Conservation (phyloP, 192 early-diverging fungal species). For the Cladochytrium replicatum region DNA sequence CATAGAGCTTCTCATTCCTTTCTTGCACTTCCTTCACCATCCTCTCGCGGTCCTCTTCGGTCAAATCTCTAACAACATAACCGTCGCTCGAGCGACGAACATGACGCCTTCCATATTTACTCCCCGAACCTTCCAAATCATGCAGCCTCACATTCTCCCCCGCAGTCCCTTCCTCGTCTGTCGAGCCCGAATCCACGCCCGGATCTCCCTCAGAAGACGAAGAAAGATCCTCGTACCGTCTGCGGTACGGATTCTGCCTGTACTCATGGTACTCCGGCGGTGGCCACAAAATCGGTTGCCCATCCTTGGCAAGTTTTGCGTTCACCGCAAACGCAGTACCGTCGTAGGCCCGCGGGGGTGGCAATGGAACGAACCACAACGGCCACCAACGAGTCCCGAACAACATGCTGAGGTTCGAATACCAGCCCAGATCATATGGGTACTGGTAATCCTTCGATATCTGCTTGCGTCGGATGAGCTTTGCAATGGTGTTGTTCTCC, state of each 20-base stretch:
- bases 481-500: constrained; percentile 60
- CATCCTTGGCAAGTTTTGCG: constrained; percentile 19
- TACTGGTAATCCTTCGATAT: constrained; percentile 48
- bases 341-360: constrained; percentile 41
- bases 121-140: not conserved
- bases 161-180: constrained; percentile 1
- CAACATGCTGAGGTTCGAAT: constrained; percentile 62
- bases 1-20: constrained; percentile 2
- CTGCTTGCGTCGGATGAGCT: constrained; percentile 49
- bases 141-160: not conserved
- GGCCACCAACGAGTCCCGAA: constrained; percentile 52
- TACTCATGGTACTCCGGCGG: constrained; percentile 57
- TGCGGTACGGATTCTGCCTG: constrained; percentile 18
- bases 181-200: not conserved
- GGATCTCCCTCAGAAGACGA: constrained; percentile 5
- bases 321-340: constrained; percentile 60
- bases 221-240: no score
- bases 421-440: constrained; percentile 73
- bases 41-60: constrained; percentile 23
- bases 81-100: constrained; percentile 42
- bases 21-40: constrained; percentile 13
- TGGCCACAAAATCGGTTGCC: constrained; percentile 53
- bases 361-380: constrained; percentile 72
- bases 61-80: constrained; percentile 33
- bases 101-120: not conserved